Evolutionary conservation across 768 basidiomycete species (phyloP), one percentile per base, ranked within the genome.

Genomic region (Imleria badia): DNA sequence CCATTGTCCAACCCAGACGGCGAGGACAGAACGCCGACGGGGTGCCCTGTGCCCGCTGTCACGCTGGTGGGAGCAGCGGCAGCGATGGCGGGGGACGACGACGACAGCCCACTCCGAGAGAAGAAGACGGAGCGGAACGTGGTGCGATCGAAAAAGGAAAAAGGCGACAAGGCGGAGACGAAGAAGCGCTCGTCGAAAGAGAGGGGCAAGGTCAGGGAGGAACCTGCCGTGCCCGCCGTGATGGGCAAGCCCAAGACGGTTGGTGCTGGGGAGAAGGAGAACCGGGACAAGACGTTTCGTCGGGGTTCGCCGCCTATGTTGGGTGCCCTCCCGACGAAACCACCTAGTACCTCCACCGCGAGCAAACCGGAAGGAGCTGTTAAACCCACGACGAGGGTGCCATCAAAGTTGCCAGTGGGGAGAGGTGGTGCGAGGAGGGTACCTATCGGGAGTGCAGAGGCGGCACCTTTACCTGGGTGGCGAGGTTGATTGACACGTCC

Each of bases 361-460:
- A 58, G 40, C 41, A 62, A 60, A 51, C 41, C 52, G n/a, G 63
- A 62, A 17, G 54, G 34, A 1, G 46, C 51, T 1, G 43, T 44
- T 5, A 68, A 57, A 50, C 15, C 45, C 3, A 51, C 42, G 29
- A 35, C 41, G 8, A 67, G 41, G 48, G 22, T 62, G 10, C 52
- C 65, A 36, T 14, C 61, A 12, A 80, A 77, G 46, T 36, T 72
- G n/a, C 71, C 74, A 22, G 56, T 59, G 9, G 60, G 68, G 61
- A 75, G 69, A 55, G 76, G 76, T 29, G 87, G 85, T 7, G 80
- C 87, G 6, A 74, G 87, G 60, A 75, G 87, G 52, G 86, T 90
- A 23, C 83, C 78, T 6, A 72, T 87, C n/a, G 81, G 82, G 56
- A 87, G 85, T 58, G 77, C 78, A 2, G 85, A 87, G 51, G 86